phyloP scores from a whole-genome alignment of 2,329 filamentous ascomycete species.

The Bipolaris gigantea region DNA sequence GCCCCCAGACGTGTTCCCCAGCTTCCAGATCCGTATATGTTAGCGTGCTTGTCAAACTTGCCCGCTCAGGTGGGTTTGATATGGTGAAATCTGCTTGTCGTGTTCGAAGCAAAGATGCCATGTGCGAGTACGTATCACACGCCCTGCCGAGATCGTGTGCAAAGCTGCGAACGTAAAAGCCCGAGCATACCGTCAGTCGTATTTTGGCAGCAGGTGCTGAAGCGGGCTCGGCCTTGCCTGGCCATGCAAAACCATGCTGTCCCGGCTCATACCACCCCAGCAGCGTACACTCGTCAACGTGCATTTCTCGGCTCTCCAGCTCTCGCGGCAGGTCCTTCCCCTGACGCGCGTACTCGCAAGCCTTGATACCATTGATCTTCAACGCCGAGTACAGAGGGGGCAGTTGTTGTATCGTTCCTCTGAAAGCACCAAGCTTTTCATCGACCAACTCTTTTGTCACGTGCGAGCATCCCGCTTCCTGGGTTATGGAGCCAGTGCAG shows the following conservation, averaged over 20 bases:
- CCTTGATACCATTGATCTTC: constrained; percentile 36
- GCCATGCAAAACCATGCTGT: constrained; percentile 20
- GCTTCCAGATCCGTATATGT: constrained; percentile 28
- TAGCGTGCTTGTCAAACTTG: constrained; percentile 15
- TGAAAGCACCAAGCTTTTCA: constrained; percentile 21
- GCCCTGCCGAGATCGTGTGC: constrained; percentile 36
- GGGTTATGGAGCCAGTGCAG: constrained; percentile 23
- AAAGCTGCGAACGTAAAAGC: constrained; percentile 41
- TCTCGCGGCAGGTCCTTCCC: constrained; percentile 30
- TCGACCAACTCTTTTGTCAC: constrained; percentile 25
- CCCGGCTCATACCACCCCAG: constrained; percentile 30
- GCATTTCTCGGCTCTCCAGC: constrained; percentile 32
- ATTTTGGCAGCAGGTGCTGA: constrained; percentile 26
- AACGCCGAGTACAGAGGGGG: constrained; percentile 37
- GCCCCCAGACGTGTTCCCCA: constrained; percentile 29
- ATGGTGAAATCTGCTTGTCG: constrained; percentile 29
- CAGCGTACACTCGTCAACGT: constrained; percentile 32
- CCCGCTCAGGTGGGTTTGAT: constrained; percentile 1
- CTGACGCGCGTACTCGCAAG: constrained; percentile 32
- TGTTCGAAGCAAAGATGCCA: constrained; percentile 30
- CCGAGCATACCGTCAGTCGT: constrained; percentile 31
- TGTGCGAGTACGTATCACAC: constrained; percentile 28
- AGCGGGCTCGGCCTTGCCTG: constrained; percentile 11
- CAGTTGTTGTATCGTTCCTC: constrained; percentile 27
- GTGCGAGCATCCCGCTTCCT: constrained; percentile 17